These are phyloP conservation scores for Entomortierella lignicola DNA, from an alignment of 192 early-diverging fungal genomes.

Conservation along the genomic window DNA sequence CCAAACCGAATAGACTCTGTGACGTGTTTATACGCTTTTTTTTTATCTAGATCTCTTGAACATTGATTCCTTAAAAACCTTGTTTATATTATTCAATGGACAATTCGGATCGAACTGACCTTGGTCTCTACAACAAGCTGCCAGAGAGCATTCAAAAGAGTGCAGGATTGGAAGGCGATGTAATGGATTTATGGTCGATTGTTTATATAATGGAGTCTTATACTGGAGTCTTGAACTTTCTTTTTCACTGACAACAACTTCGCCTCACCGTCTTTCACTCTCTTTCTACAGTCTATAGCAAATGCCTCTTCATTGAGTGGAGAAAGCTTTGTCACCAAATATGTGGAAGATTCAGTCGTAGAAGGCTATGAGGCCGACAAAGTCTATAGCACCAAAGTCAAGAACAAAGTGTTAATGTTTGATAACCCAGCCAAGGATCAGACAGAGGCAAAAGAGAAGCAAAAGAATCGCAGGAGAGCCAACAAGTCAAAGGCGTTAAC, in stretches of 20 bases:
- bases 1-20: too few species aligned
- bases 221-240: too few species aligned
- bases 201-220: too few species aligned
- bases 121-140: conserved; percentile 33
- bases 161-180: conserved; percentile 20
- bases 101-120: conserved; percentile 21
- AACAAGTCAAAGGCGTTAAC: conserved; percentile 68
- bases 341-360: conserved; percentile 24
- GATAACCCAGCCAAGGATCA: conserved; percentile 61
- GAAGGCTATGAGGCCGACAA: conserved; percentile 37
- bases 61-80: too few species aligned
- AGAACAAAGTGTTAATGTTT: conserved; percentile 61
- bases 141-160: conserved; percentile 16
- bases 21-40: too few species aligned
- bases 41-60: too few species aligned
- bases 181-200: background rate
- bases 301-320: background rate
- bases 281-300: background rate
- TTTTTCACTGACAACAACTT: too few species aligned
- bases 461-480: conserved; percentile 35
- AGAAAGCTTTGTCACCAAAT: conserved; percentile 24
- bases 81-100: conserved; percentile 22
- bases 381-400: conserved; percentile 61
- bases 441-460: conserved; percentile 35
- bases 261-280: too few species aligned